Conservation (phyloP, 1,139 yeast genomes). For the Kodamaea sp. region DNA sequence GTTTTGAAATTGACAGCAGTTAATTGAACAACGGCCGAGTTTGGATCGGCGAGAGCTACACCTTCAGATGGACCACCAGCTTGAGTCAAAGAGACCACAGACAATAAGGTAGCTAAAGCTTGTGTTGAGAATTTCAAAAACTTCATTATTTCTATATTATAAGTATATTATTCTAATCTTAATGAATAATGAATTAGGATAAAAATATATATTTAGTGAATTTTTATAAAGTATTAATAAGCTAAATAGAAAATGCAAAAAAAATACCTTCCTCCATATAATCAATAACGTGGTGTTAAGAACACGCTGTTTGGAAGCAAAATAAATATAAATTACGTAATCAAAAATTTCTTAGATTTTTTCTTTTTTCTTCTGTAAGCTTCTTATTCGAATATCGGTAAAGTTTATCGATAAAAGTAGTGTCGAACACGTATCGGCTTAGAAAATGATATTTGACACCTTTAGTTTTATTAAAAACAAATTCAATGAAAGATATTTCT, state of each 20-base stretch:
- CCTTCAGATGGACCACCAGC: slow-evolving; percentile 47
- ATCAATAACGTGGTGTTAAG: slow-evolving; percentile 5
- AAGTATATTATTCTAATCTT: too few species aligned
- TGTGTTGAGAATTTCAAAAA: slow-evolving; percentile 40
- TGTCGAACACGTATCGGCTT: too few species aligned
- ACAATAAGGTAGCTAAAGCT: slow-evolving; percentile 37
- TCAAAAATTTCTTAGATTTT: too few species aligned
- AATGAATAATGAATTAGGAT: background rate
- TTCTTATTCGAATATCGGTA: too few species aligned
- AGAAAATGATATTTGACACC: too few species aligned
- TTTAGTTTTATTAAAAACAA: background rate
- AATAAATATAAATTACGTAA: too few species aligned
- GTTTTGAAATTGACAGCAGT: slow-evolving; percentile 56
- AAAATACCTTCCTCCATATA: background rate
- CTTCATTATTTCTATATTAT: slow-evolving; percentile 25
- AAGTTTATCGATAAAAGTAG: too few species aligned
- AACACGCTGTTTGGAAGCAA: slow-evolving; percentile 12
- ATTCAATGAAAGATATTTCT: background rate
- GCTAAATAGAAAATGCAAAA: background rate
- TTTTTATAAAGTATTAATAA: background rate
- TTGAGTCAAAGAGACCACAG: slow-evolving; percentile 30
- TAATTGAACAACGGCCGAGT: slow-evolving; percentile 84
- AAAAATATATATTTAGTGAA: background rate
- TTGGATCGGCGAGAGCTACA: slow-evolving; percentile 71
- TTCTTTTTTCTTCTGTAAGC: too few species aligned